These are phyloP conservation scores for Ogataea populi-albae DNA, from an alignment of 805 yeast genomes.

Conservation along the genomic window DNA sequence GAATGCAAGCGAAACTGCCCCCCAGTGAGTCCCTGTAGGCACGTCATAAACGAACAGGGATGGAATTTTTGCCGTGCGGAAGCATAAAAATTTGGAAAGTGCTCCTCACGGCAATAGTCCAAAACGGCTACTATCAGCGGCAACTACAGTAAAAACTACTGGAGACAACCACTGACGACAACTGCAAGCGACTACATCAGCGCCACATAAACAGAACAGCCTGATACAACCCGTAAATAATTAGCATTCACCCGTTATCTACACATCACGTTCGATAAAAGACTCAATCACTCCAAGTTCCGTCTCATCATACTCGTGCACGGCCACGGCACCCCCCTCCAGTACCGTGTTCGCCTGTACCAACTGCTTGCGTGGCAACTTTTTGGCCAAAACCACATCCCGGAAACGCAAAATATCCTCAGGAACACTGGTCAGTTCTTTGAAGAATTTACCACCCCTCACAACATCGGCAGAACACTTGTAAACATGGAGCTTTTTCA, in stretches of 20 bases:
- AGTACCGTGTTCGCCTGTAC: conserved; percentile 74
- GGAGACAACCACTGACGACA: too few relatives aligned
- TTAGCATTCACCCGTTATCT: conserved; percentile 1
- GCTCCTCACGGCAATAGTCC: too few relatives aligned
- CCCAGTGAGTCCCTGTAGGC: too few relatives aligned
- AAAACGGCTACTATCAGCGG: too few relatives aligned
- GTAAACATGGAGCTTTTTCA: conserved; percentile 70
- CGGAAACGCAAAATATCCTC: conserved; percentile 63
- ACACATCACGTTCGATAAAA: conserved; percentile 57
- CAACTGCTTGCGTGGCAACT: conserved; percentile 79
- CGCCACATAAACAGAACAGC: background rate
- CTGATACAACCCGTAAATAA: too few relatives aligned
- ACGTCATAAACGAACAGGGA: too few relatives aligned
- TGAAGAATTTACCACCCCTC: conserved; percentile 61
- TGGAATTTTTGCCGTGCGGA: too few relatives aligned
- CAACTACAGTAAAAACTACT: too few relatives aligned
- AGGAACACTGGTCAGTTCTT: conserved; percentile 65
- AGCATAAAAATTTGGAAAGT: too few relatives aligned
- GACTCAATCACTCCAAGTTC: conserved; percentile 77
- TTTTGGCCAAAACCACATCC: conserved; percentile 64
- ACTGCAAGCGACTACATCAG: too few relatives aligned
- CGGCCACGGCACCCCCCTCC: conserved; percentile 41
- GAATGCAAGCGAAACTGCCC: too few relatives aligned
- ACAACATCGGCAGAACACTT: conserved; percentile 74
- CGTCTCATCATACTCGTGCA: conserved; percentile 73